Conservation (phyloP, 2,329 filamentous ascomycete genomes). For the Xenoacremonium recifei region DNA sequence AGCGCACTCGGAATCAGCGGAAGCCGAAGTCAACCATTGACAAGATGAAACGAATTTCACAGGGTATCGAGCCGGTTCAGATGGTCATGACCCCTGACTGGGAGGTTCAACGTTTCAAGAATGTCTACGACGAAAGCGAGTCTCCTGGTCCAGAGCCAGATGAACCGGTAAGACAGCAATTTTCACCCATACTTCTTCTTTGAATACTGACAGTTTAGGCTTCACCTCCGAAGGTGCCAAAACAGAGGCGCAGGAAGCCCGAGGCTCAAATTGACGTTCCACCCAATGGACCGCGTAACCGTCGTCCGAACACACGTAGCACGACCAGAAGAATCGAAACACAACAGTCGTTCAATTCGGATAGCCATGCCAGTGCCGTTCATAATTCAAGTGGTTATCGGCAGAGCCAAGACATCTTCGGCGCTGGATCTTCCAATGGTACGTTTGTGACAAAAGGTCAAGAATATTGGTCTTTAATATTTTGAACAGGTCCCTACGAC, state of each 20-base stretch:
- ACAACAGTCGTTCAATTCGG: too few species aligned
- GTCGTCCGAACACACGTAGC: slow-evolving; percentile 20
- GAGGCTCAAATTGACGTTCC: slow-evolving; percentile 34
- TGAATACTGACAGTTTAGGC: slow-evolving; percentile 11
- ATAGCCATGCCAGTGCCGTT: too few species aligned
- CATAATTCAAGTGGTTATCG: too few species aligned
- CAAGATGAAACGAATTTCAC: slow-evolving; percentile 63
- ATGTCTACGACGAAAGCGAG: slow-evolving; percentile 60
- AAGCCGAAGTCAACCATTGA: slow-evolving; percentile 71
- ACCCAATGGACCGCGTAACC: slow-evolving; percentile 31
- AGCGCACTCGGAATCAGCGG: slow-evolving; percentile 73
- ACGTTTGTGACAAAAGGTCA: too few species aligned
- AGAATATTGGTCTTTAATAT: too few species aligned
- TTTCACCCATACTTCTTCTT: neutral
- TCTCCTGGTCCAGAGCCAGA: slow-evolving; percentile 43
- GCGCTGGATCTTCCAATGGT: too few species aligned
- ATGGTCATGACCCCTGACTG: slow-evolving; percentile 58
- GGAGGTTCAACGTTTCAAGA: slow-evolving; percentile 49
- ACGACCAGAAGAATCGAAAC: too few species aligned
- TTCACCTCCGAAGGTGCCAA: slow-evolving; percentile 30
- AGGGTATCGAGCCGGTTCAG: slow-evolving; percentile 62
- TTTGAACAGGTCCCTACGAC: too few species aligned
- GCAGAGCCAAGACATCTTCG: too few species aligned
- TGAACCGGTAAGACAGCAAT: slow-evolving; percentile 48
- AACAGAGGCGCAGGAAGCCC: slow-evolving; percentile 30